phyloP scores from a whole-genome alignment of 257 asterid genomes.

The Mitragyna speciosa region DNA sequence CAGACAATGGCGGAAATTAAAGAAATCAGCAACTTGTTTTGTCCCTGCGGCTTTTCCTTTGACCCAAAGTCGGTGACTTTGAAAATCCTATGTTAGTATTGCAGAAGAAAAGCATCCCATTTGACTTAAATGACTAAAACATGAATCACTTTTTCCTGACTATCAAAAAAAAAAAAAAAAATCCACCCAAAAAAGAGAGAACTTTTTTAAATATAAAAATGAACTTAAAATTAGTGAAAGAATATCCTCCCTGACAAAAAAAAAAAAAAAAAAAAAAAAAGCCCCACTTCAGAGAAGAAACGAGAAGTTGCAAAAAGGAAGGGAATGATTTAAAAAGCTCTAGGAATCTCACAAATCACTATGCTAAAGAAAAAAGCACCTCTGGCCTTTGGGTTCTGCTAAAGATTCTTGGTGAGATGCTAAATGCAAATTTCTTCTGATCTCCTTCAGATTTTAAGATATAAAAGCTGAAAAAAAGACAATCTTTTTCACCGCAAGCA shows the following conservation, averaged over 20 bases:
- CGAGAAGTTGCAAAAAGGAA: not conserved
- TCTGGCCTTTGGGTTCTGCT: not conserved
- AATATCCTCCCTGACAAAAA: not conserved
- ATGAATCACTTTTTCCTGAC: not conserved
- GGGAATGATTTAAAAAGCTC: not conserved
- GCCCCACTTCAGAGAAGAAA: conserved; percentile 4
- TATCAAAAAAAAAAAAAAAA: not conserved
- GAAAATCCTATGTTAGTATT: not conserved
- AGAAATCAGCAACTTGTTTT: conserved; percentile 14
- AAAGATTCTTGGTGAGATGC: not conserved
- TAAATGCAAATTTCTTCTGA: not conserved
- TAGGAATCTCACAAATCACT: not conserved
- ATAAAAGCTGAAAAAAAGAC: conserved; percentile 3
- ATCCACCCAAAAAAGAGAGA: not conserved
- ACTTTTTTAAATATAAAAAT: not conserved
- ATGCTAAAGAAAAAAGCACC: not conserved
- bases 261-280: not conserved
- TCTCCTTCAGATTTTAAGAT: conserved; percentile 19
- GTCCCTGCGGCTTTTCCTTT: not conserved
- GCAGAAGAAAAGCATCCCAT: conserved; percentile 8
- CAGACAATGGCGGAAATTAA: conserved; percentile 15
- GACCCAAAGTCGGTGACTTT: conserved; percentile 24
- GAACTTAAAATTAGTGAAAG: not conserved
- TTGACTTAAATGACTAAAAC: conserved; percentile 5
- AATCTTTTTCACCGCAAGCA: not conserved